Conservation (phyloP, 352 stramenopile genomes). For the Globisporangium orthogonon region DNA sequence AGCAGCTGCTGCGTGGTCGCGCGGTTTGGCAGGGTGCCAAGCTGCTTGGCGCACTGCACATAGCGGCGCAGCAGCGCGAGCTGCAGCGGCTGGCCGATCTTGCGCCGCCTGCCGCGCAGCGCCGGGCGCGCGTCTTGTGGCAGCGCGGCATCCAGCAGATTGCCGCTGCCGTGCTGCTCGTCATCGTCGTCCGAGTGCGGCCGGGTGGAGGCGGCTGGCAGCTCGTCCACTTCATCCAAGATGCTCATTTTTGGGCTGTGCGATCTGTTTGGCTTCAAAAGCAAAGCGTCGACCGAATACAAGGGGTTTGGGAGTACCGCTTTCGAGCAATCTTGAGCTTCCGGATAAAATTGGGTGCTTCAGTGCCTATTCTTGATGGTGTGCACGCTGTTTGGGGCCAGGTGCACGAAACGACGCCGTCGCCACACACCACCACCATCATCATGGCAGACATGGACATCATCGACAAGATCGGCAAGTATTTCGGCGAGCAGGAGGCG, state of each 20-base stretch:
- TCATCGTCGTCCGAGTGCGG: slow-evolving; percentile 9
- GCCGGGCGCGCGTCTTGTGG: not conserved
- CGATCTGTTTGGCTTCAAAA: too few relatives aligned
- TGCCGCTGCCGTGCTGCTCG: slow-evolving; percentile 11
- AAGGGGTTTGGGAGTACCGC: too few relatives aligned
- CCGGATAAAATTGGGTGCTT: too few relatives aligned
- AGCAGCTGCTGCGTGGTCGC: slow-evolving; percentile 51
- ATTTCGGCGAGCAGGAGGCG: slow-evolving; percentile 57
- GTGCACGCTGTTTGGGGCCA: too few relatives aligned
- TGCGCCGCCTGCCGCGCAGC: slow-evolving; percentile 18
- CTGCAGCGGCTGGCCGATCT: slow-evolving; percentile 58
- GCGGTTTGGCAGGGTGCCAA: slow-evolving; percentile 34
- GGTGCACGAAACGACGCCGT: too few relatives aligned
- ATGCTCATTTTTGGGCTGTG: too few relatives aligned
- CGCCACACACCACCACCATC: too few relatives aligned
- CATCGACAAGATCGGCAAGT: slow-evolving; percentile 62
- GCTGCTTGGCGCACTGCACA: slow-evolving; percentile 47
- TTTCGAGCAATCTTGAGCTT: too few relatives aligned
- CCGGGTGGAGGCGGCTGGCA: slow-evolving; percentile 31
- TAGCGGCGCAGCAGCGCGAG: slow-evolving; percentile 53
- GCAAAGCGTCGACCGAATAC: too few relatives aligned
- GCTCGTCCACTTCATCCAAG: too few relatives aligned
- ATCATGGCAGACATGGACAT: slow-evolving; percentile 4
- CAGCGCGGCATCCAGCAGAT: slow-evolving; percentile 5
- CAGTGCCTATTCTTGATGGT: too few relatives aligned